Evolutionary conservation across 495 filamentous ascomycete genomes (phyloP), one percentile per base, ranked within the genome.

Genomic region (Penicillium manginii): DNA sequence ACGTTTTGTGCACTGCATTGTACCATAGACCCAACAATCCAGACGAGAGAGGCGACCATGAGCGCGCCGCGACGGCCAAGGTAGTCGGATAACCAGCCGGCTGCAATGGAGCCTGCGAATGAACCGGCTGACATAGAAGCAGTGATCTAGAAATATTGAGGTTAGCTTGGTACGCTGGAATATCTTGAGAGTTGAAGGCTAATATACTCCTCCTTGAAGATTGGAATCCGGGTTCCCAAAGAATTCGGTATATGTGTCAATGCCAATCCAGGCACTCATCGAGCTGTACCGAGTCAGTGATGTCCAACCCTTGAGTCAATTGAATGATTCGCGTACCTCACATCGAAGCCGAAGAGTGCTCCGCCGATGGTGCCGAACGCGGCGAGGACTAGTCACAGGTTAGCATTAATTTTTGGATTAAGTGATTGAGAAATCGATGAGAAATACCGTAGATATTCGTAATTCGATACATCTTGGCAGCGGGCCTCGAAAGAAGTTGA

Each of bases 191-290:
- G 35, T 31, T 0, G 5, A 17, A n/a, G 14, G 40, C 7, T 23
- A 26, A 69, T 70, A 47, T 68, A 67, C 83, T 78, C 59, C 74
- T 23, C 87, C 88, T 69, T 91, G 86, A 14, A 80, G 75, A 46
- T 85, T 70, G 8, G 82, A 85, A 26, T 86, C 73, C 0, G 87
- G 88, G 58, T 85, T 79, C 69, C 84, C 70, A 72, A 91, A 91
- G 65, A 83, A 90, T 2, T 80, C 71, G 50, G 84, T 76, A 65
- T 91, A 92, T 63, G 90, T 87, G 3, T 81, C 59, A 14, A 88
- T 88, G 21, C 84, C 84, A 65, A 91, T 83, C 69, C 89, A 89
- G 64, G 88, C 89, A 47, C 80, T 84, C 83, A 91, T 90, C 33
- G 86, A 89, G 45, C 73, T 73, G 42, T 54, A 21, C 0, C 26